A percentile compares a stretch with the other conserved stretches of the same genome.
Conservation (phyloP, 495 filamentous ascomycete genomes). For the Xylaria curta region DNA sequence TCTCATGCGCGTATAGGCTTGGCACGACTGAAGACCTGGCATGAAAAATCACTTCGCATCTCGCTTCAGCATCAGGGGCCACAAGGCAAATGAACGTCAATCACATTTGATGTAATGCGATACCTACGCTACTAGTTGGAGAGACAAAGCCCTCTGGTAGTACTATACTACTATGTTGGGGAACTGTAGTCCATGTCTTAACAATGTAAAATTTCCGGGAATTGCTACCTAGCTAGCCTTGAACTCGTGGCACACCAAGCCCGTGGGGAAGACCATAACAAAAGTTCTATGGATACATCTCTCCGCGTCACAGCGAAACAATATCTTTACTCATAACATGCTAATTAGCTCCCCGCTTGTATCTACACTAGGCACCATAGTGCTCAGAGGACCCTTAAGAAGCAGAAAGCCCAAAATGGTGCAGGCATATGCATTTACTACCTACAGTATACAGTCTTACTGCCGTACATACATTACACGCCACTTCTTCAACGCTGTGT, state of each 20-base stretch:
- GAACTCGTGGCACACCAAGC: not conserved
- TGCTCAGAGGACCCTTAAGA: not conserved
- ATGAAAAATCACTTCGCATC: constrained; percentile 18
- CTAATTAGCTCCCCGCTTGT: constrained; percentile 11
- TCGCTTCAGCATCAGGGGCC: constrained; percentile 24
- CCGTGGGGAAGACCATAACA: not conserved
- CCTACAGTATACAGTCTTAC: not conserved
- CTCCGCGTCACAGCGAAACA: not conserved
- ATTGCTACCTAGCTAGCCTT: not conserved
- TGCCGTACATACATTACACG: not conserved
- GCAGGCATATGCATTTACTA: not conserved
- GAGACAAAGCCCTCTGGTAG: not conserved
- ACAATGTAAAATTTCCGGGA: not conserved
- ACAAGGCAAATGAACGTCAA: constrained; percentile 19
- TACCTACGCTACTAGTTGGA: not conserved
- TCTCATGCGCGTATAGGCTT: constrained; percentile 20
- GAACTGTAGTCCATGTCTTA: not conserved
- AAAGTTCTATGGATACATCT: constrained; percentile 10
- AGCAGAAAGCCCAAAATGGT: constrained; percentile 11
- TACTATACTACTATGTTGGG: not conserved
- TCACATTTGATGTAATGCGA: constrained; percentile 9
- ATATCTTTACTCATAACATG: not conserved
- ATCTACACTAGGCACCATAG: not conserved
- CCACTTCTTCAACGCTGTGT: constrained; percentile 15
- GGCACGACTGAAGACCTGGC: constrained; percentile 18